Evolutionary conservation across 495 filamentous ascomycete species (phyloP), one percentile per base, ranked within the genome.

Genomic region (Xylaria castorea): DNA sequence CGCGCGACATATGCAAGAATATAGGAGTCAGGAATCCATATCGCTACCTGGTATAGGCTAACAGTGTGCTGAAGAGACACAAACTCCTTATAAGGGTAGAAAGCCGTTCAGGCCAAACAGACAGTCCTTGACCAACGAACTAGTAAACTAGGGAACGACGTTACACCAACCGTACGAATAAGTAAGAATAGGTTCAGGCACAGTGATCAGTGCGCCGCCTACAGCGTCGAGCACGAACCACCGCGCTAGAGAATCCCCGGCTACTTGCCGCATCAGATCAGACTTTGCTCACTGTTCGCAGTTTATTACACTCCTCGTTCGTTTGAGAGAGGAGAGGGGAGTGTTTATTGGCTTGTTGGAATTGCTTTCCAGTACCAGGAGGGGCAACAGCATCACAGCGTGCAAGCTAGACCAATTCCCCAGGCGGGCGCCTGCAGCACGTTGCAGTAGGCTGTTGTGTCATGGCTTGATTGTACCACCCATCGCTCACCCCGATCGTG

Each of bases 261-360:
- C 27, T 68, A 68, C 66, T 20, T 57, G 50, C 66, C n/a, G 50
- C 12, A 68, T 57, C 48, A 68, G 48, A 57, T 42, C 50, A 55
- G 36, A 44, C n/a, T 25, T 6, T 7, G 34, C 8, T 32, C 50
- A 20, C 5, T 2, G 6, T 42, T 36, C 22, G 50, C 50, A n/a
- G 50, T 27, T 40, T 36, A 30, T 18, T 18, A 11, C 25, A 34
- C 36, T 20, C 11, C 16, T 30, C 25, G 25, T 2, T 25, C 46
- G 12, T 67, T 32, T 38, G 44, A 25, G 65, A 40, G 3, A 32
- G n/a, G 32, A 7, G 30, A 36, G 20, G 12, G 32, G 8, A 20
- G 3, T 34, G 18, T 44, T n/a, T 25, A 46, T 32, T 66, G 53
- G 53, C 53, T 57, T 57, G 53, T 16, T 20, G 53, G 16, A 18